phyloP scores from a whole-genome alignment of 129 eudicot species.

The Ambrosia artemisiifolia region DNA sequence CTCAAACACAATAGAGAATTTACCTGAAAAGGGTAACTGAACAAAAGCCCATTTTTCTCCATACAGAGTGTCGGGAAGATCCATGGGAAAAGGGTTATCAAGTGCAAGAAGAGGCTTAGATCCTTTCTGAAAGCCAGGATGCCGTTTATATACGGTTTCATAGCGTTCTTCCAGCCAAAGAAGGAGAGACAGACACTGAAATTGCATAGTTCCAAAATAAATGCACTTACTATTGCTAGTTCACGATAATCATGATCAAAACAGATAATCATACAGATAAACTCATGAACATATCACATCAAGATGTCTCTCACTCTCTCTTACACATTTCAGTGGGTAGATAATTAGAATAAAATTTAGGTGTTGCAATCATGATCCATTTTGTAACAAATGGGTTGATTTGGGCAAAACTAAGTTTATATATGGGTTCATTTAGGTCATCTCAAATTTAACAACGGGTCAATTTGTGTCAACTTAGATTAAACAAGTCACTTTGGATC shows the following conservation, averaged over 20 bases:
- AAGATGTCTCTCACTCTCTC: neutral
- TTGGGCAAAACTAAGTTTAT: too few species aligned
- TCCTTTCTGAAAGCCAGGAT: slow-evolving; percentile 94
- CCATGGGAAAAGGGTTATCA: slow-evolving; percentile 93
- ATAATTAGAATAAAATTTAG: neutral
- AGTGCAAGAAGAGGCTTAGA: slow-evolving; percentile 80
- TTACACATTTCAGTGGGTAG: neutral
- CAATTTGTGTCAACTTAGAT: too few species aligned
- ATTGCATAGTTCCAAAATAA: slow-evolving; percentile 7
- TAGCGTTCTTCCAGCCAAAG: slow-evolving; percentile 94
- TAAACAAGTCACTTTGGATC: too few species aligned
- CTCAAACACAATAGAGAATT: neutral
- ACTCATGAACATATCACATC: neutral
- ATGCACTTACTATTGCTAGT: neutral
- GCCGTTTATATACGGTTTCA: slow-evolving; percentile 75
- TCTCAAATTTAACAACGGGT: too few species aligned
- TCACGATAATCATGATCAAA: neutral
- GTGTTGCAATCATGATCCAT: too few species aligned
- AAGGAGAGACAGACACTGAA: slow-evolving; percentile 79
- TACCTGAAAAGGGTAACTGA: slow-evolving; percentile 92
- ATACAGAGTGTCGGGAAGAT: slow-evolving; percentile 83
- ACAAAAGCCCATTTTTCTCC: slow-evolving; percentile 99
- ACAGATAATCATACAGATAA: neutral
- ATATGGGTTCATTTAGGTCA: too few species aligned
- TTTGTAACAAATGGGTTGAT: too few species aligned